A percentile compares a stretch with the other conserved stretches of the same genome.
phyloP scores from a whole-genome alignment of 208 protist genomes.

The Endotrypanum monterogeii region DNA sequence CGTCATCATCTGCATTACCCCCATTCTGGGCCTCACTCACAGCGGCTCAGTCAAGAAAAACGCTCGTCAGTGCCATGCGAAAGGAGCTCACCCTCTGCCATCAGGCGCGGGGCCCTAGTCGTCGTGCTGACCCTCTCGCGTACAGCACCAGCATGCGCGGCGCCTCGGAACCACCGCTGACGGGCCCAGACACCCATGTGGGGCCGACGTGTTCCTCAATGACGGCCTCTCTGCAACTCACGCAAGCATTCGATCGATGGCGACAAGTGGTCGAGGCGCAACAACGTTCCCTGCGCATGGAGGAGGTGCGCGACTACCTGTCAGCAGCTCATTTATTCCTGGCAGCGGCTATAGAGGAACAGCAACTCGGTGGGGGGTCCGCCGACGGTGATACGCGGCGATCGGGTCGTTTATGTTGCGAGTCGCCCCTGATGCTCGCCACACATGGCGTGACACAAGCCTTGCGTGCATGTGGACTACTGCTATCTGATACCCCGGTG shows the following conservation, averaged over 20 bases:
- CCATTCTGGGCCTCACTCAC: constrained; percentile 11
- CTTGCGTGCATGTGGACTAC: constrained; percentile 22
- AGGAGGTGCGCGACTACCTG: constrained; percentile 21
- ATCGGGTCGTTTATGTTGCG: background rate
- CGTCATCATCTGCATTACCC: too few relatives aligned
- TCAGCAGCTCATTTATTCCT: constrained; percentile 18
- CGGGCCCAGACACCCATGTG: background rate
- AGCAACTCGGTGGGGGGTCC: constrained; percentile 8
- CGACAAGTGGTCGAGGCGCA: constrained; percentile 12
- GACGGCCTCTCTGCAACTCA: background rate
- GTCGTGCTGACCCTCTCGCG: background rate
- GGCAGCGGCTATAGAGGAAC: constrained; percentile 13
- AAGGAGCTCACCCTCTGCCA: background rate
- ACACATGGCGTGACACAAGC: constrained; percentile 27
- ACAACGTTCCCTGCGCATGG: constrained; percentile 16
- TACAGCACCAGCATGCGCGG: background rate
- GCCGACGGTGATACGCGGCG: background rate
- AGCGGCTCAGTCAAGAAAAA: background rate
- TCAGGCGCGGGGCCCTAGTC: background rate
- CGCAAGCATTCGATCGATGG: constrained; percentile 10
- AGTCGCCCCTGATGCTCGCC: constrained; percentile 17
- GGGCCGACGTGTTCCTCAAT: background rate
- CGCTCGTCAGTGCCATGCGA: background rate
- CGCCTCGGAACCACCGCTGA: background rate
- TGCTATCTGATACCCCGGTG: constrained; percentile 11